Evolutionary conservation across 2,329 filamentous ascomycete genomes (phyloP), one percentile per base, ranked within the genome.

Genomic region (Penicillium sp.): DNA sequence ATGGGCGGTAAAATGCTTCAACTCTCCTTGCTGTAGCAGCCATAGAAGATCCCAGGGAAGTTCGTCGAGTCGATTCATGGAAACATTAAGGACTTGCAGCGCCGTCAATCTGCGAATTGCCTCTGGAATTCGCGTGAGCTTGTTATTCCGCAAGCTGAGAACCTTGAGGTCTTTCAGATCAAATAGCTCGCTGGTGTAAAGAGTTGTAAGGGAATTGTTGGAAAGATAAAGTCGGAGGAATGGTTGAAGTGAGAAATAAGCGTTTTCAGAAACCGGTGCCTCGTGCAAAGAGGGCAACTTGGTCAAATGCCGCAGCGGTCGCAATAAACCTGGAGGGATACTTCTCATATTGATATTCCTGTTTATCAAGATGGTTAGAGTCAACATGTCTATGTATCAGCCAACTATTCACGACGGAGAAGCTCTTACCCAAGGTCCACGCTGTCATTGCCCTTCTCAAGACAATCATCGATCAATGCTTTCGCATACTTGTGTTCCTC

Each of bases 141-240:
- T 74, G 68, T 82, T 82, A 53, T 78, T 76, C 2, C 80, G 78
- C 49, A 82, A 62, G 64, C 78, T 81, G 10, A 82, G 72, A 3
- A 80, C 75, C 34, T 73, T 75, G 15, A 82, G 68, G 39, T 73
- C 71, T 22, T 62, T 67, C 10, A 82, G 67, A 7, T 78, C 74
- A 49, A 80, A 80, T 6, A 82, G 54, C 54, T 80, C 78, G 8
- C 68, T 69, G 1, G 75, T 72, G n/a, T 55, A 35, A 6, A 82
- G 61, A 5, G 62, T 58, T 8, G 63, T 65, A 0, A 82, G 72
- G 2, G 70, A 65, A 54, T 82, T 82, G 25, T 77, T 76, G 1
- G 76, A 71, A 8, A 82, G 70, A 49, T 78, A 82, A 0, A 82
- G 66, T 7, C 75, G 73, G 8, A 81, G 71, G 48, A 75, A 77